These are phyloP conservation scores for Capsella rubella DNA, from an alignment of 441 rosid genomes.

Conservation along the genomic window DNA sequence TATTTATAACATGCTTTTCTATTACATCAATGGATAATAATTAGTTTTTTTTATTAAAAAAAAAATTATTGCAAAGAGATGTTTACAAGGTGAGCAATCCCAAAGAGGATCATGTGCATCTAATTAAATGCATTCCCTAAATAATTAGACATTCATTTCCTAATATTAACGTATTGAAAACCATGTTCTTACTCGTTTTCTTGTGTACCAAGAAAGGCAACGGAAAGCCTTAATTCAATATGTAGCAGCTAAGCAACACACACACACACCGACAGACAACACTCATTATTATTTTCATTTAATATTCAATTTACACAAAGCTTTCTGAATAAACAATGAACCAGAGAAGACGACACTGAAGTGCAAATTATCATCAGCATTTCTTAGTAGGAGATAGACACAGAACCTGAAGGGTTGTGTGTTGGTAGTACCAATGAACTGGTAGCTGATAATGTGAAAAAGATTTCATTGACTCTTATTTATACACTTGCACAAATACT, in stretches of 20 bases:
- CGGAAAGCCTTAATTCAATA: slow-evolving; percentile 23
- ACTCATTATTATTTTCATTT: background rate
- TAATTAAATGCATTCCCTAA: slow-evolving; percentile 22
- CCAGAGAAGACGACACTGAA: slow-evolving; percentile 1
- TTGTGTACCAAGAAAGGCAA: slow-evolving; percentile 46
- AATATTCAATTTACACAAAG: slow-evolving; percentile 14
- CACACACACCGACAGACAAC: slow-evolving; percentile 36
- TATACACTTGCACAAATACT: slow-evolving; percentile 24
- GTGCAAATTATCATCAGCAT: slow-evolving; percentile 5
- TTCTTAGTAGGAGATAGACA: slow-evolving; percentile 22
- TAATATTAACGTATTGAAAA: background rate
- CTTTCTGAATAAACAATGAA: slow-evolving; percentile 2
- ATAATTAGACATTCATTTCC: background rate
- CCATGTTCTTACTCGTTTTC: slow-evolving; percentile 31
- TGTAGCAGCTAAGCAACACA: slow-evolving; percentile 27
- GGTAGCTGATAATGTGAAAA: background rate
- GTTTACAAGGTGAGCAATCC: slow-evolving; percentile 24
- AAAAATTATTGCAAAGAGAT: background rate
- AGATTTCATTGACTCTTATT: background rate
- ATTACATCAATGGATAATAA: slow-evolving; percentile 9
- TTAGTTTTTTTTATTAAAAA: background rate
- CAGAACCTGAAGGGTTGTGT: slow-evolving; percentile 25
- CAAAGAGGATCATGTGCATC: slow-evolving; percentile 39
- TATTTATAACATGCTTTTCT: background rate
- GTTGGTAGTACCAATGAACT: background rate